Conservation (phyloP, 192 early-diverging fungal genomes). For the Coemansia sp. region DNA sequence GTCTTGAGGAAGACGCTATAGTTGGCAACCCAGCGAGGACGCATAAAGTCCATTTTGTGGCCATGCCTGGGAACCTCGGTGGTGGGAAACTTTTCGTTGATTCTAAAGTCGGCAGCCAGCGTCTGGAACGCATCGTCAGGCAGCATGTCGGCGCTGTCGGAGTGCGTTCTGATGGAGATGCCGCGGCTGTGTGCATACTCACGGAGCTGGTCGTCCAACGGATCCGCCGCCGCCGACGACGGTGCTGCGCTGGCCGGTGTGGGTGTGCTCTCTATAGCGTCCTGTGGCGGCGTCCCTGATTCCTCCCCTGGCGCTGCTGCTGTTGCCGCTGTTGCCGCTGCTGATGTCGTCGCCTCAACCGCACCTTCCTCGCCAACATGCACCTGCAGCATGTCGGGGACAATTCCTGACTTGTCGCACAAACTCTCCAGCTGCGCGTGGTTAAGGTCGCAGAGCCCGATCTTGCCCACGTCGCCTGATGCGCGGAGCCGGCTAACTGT, state of each 20-base stretch:
- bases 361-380: conserved; percentile 15
- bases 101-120: conserved; percentile 42
- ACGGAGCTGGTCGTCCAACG: conserved; percentile 20
- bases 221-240: not conserved
- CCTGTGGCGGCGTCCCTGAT: not conserved
- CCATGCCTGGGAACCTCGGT: conserved; percentile 50
- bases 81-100: conserved; percentile 55
- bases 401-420: conserved; percentile 18
- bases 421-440: conserved; percentile 35
- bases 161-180: conserved; percentile 39
- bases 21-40: conserved; percentile 52
- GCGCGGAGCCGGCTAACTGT: conserved; percentile 17
- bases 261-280: too few species aligned
- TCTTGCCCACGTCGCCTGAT: conserved; percentile 32
- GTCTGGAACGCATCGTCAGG: conserved; percentile 39
- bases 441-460: conserved; percentile 42
- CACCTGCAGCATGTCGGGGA: conserved; percentile 50
- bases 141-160: conserved; percentile 37
- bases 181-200: conserved; percentile 19
- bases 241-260: not conserved
- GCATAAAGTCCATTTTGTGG: conserved; percentile 51
- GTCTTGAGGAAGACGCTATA: conserved; percentile 43
- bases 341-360: not conserved
- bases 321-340: not conserved
- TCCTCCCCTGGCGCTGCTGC: not conserved